These are phyloP conservation scores for Platanthera zijinensis DNA, from an alignment of 106 monocot genomes.

Conservation along the genomic window DNA sequence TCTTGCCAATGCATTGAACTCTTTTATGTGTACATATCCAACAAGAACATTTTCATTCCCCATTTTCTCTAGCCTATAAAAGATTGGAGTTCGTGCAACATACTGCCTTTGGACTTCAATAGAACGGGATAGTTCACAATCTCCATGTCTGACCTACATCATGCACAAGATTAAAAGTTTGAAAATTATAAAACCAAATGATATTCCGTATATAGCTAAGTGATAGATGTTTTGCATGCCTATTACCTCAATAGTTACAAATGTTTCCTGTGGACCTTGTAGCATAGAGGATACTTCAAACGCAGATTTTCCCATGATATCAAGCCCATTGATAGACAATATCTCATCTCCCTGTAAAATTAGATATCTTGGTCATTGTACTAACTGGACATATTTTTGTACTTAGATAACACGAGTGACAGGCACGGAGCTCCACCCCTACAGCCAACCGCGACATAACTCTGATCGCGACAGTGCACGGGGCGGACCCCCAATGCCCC, in stretches of 20 bases:
- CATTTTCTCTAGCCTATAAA: conserved; percentile 81
- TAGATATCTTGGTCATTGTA: neutral
- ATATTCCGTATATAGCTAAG: no score
- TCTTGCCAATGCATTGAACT: conserved; percentile 93
- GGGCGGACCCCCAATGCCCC: no score
- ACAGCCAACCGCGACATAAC: no score
- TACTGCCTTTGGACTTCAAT: conserved; percentile 68
- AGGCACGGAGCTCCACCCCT: no score
- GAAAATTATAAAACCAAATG: neutral
- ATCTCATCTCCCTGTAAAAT: conserved; percentile 76
- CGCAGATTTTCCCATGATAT: conserved; percentile 82
- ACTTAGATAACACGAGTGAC: neutral
- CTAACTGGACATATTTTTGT: neutral
- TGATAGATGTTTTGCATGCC: neutral
- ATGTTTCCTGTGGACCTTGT: conserved; percentile 87
- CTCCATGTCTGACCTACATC: conserved; percentile 75
- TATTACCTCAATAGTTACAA: conserved; percentile 79
- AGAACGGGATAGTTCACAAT: conserved; percentile 52
- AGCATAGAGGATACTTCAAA: conserved; percentile 89
- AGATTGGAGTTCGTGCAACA: conserved; percentile 79
- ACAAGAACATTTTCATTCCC: conserved; percentile 50
- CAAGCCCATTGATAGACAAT: conserved; percentile 71
- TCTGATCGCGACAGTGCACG: no score
- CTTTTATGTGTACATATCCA: conserved; percentile 90
- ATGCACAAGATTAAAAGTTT: neutral